Conservation (phyloP, 2,329 filamentous ascomycete species). For the Pyricularia sp. region DNA sequence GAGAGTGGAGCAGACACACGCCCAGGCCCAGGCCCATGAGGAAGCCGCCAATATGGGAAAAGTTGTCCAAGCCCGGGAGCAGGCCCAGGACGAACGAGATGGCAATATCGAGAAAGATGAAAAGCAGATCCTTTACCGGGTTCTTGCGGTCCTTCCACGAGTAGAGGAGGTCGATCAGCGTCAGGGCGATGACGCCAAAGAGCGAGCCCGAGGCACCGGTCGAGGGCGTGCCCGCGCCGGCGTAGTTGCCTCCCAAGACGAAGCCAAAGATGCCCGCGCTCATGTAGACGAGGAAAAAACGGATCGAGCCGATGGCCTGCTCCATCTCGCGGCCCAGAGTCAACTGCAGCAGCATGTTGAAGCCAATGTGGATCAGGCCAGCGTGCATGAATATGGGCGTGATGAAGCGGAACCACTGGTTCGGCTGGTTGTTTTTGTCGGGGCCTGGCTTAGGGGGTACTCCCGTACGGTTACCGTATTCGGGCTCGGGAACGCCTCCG, state of each 20-base stretch:
- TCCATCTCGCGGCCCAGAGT: constrained; percentile 92
- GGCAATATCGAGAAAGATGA: constrained; percentile 74
- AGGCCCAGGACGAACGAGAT: constrained; percentile 91
- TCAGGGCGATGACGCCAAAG: constrained; percentile 86
- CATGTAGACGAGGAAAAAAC: constrained; percentile 86
- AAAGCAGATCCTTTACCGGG: constrained; percentile 77
- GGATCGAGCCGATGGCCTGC: constrained; percentile 74
- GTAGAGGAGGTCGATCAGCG: constrained; percentile 82
- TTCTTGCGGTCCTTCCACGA: constrained; percentile 74
- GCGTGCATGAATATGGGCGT: constrained; percentile 91
- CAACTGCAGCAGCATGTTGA: constrained; percentile 88
- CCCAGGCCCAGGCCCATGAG: constrained; percentile 84
- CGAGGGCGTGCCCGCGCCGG: constrained; percentile 69
- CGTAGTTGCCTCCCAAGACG: constrained; percentile 89
- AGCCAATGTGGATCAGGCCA: constrained; percentile 87
- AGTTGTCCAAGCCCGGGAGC: constrained; percentile 90
- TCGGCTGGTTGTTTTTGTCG: constrained; percentile 46
- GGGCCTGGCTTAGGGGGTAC: constrained; percentile 21
- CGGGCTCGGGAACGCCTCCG: constrained; percentile 60
- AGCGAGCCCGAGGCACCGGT: constrained; percentile 84
- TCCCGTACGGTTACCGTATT: constrained; percentile 37
- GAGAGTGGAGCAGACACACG: constrained; percentile 80
- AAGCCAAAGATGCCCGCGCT: constrained; percentile 91
- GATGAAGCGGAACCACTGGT: constrained; percentile 98
- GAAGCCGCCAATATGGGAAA: constrained; percentile 94